A percentile compares a stretch with the other conserved stretches of the same genome.
phyloP scores from a whole-genome alignment of 345 rosid genomes.

The Excoecaria cochinchinensis region DNA sequence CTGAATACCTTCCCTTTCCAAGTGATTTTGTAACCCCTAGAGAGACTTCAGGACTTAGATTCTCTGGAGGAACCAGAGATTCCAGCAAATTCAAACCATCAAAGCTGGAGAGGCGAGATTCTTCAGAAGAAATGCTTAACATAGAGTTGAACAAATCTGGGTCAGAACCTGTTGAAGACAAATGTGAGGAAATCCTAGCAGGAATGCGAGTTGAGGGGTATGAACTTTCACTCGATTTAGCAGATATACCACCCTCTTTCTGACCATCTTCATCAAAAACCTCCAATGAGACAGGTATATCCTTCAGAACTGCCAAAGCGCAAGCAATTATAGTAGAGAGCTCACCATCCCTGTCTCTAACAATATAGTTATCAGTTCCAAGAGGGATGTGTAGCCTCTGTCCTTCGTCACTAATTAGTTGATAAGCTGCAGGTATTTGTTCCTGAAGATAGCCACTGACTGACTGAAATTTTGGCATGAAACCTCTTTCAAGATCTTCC shows the following conservation, averaged over 20 bases:
- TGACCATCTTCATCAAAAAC: slow-evolving; percentile 29
- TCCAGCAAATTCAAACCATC: slow-evolving; percentile 74
- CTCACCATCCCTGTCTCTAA: slow-evolving; percentile 88
- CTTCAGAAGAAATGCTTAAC: slow-evolving; percentile 46
- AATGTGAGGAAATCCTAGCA: slow-evolving; percentile 42
- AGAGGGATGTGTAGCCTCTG: slow-evolving; percentile 71
- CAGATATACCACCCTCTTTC: slow-evolving; percentile 31
- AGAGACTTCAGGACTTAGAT: slow-evolving; percentile 51
- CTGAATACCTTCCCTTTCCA: slow-evolving; percentile 76
- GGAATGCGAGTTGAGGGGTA: slow-evolving; percentile 34
- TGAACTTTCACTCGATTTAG: slow-evolving; percentile 32
- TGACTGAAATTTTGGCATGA: slow-evolving; percentile 51
- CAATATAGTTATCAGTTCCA: slow-evolving; percentile 45
- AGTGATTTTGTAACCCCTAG: slow-evolving; percentile 61
- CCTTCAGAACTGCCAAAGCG: slow-evolving; percentile 61
- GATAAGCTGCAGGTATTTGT: slow-evolving; percentile 44
- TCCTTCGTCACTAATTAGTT: slow-evolving; percentile 69
- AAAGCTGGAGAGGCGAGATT: slow-evolving; percentile 61
- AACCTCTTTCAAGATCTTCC: slow-evolving; percentile 61
- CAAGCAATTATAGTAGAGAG: slow-evolving; percentile 92
- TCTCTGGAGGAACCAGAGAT: slow-evolving; percentile 50
- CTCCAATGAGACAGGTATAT: slow-evolving; percentile 30
- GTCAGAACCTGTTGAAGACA: slow-evolving; percentile 59
- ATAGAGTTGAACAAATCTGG: slow-evolving; percentile 44
- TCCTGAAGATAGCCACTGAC: slow-evolving; percentile 39